Evolutionary conservation across 1,284 basidiomycete species (phyloP).

Genomic region (Pisolithus thermaeus): DNA sequence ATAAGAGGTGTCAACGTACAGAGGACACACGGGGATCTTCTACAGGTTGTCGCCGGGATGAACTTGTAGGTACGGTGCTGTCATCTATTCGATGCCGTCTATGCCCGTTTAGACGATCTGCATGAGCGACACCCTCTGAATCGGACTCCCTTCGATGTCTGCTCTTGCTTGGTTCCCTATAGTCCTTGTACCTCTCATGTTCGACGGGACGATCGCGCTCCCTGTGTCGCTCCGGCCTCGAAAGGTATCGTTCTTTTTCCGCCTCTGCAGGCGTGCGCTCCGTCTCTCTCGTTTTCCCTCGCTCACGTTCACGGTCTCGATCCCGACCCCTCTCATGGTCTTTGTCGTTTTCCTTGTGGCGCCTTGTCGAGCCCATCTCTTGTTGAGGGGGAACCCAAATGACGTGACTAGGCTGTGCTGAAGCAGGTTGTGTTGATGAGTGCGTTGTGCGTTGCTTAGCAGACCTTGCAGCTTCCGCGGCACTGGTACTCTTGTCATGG

Average conservation of each 20-base stretch:
- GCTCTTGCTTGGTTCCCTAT: constrained; percentile 18
- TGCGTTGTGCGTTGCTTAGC: constrained; percentile 21
- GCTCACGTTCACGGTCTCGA: constrained; percentile 15
- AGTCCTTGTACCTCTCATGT: constrained; percentile 20
- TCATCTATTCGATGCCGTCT: constrained; percentile 30
- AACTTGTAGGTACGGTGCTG: constrained; percentile 10
- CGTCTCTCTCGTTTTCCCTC: constrained; percentile 18
- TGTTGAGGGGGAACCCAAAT: constrained; percentile 21
- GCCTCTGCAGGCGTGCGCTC: constrained; percentile 10
- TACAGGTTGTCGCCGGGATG: neutral
- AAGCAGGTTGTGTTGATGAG: constrained; percentile 21
- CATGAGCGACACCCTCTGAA: constrained; percentile 18
- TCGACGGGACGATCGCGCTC: constrained; percentile 26
- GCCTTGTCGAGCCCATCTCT: constrained; percentile 16
- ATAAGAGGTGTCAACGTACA: constrained; percentile 21
- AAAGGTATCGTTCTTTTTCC: constrained; percentile 21
- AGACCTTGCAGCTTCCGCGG: constrained; percentile 19
- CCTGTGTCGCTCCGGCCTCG: constrained; percentile 22
- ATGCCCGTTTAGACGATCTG: constrained; percentile 21
- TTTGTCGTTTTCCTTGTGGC: constrained; percentile 16
- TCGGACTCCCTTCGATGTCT: constrained; percentile 30
- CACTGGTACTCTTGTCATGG: constrained; percentile 17
- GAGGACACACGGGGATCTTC: constrained; percentile 10
- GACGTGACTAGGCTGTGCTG: constrained; percentile 15
- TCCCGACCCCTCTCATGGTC: constrained; percentile 24